phyloP scores from a whole-genome alignment of 2,329 filamentous ascomycete species.

The Sporothrix luriei region DNA sequence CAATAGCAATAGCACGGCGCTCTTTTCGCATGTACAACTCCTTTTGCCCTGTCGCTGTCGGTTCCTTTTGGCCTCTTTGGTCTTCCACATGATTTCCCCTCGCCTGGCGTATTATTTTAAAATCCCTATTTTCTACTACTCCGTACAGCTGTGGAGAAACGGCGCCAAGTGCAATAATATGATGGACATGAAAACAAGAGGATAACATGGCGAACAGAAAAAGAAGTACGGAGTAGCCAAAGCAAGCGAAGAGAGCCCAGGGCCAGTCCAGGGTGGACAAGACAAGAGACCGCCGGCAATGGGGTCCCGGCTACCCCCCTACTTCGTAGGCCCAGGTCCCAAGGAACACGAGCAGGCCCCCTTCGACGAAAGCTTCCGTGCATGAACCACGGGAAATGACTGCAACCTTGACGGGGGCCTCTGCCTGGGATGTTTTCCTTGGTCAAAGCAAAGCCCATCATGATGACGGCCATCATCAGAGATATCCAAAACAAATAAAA shows the following conservation, averaged over 20 bases:
- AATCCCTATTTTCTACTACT: neutral
- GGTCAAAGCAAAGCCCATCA: constrained; percentile 1
- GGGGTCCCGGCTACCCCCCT: constrained; percentile 19
- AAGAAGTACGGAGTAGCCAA: neutral
- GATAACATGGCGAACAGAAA: neutral
- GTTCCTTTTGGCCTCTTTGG: neutral
- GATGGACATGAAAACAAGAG: constrained; percentile 1
- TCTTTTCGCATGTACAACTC: neutral
- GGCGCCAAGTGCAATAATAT: neutral
- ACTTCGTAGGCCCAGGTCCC: neutral
- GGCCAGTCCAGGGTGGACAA: neutral
- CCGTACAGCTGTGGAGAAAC: neutral
- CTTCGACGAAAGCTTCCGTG: constrained; percentile 31
- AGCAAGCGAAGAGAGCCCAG: neutral
- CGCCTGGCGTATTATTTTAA: neutral
- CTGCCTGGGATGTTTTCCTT: neutral
- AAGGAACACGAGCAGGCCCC: constrained; percentile 3
- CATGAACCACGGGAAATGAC: constrained; percentile 32
- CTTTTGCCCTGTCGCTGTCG: neutral
- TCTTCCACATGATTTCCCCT: constrained; percentile 2
- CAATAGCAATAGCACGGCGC: neutral
- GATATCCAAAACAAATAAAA: constrained; percentile 10
- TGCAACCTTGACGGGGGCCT: neutral
- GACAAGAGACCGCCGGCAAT: constrained; percentile 17
- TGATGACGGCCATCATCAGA: neutral